Base-by-base conservation (phyloP, 768 basidiomycete species). In the Suillus fuscotomentosus region DNA sequence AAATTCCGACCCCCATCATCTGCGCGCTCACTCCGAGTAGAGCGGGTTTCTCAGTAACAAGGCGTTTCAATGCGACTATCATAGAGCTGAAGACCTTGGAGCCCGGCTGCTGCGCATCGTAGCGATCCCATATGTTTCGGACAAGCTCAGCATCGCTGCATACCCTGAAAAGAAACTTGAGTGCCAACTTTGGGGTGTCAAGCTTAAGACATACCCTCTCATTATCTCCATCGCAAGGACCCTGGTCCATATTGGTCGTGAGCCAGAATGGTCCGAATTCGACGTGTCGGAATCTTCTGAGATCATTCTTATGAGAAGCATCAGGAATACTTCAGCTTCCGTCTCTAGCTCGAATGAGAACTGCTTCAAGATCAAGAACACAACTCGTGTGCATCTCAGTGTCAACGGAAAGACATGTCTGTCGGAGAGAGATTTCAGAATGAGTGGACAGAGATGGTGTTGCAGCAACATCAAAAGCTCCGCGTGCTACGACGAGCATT, bases 181-280 rank as follows among this genome's bases (percentile, higher is more conserved):
- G 24, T 61, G 3, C 41, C 20, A 50, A 36, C 13, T 61, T 27
- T 31, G 10, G 17, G 17, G 59, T 41, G 20, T 38, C 11, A 48
- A 34, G 13, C 13, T 17, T 22, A 42, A 22, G 43, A 67, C 76
- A 43, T 70, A 91, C 89, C 94, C 96, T 74, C 95, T 82, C 79
- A 97, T 88, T 53, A 95, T 90, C 73, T 99, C 96, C 88, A 97
- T 88, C 2, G 94, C 89, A 10, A 99, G 82, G 0, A 97, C 94
- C 17, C 95, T 82, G 82, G 94, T 91, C 95, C 96, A 99, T 38
- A 81, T 75, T 1, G 94, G 92, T 36, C 87, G 83, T 61, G 71
- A 61, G 9, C 69, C 65, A 36, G 60, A 61, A 78, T 70, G 70
- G 64, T 80, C 71, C 27, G 63, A 34, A 54, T 60, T 42, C 67